Conservation (phyloP, 371 early-diverging fungal species). For the Circinella umbellata region DNA sequence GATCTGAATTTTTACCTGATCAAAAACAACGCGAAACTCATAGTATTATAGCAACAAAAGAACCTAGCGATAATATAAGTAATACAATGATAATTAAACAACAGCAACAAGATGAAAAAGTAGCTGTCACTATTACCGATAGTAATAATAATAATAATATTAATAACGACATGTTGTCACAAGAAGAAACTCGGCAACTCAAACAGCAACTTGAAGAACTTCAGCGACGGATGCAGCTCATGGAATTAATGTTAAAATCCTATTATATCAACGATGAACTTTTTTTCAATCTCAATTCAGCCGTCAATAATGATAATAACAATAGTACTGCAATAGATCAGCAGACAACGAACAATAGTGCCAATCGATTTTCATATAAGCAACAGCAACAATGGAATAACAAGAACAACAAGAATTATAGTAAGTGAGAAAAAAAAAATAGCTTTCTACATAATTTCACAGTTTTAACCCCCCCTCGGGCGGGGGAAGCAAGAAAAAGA, state of each 20-base stretch:
- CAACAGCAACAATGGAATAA: background rate
- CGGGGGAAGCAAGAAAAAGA: no score
- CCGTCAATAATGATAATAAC: background rate
- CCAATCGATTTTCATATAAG: background rate
- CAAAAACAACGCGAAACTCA: background rate
- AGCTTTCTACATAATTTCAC: no score
- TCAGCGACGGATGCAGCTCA: constrained; percentile 20
- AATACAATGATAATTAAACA: background rate
- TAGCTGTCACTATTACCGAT: no score
- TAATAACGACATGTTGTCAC: background rate
- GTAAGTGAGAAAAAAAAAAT: background rate
- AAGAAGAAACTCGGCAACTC: background rate
- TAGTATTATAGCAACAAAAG: background rate
- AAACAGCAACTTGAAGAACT: background rate
- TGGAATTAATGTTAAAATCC: constrained; percentile 14
- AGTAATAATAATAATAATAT: background rate
- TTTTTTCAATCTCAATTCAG: constrained; percentile 6
- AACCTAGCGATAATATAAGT: background rate
- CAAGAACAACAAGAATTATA: background rate
- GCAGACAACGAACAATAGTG: background rate
- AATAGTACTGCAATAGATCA: background rate
- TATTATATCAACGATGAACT: constrained; percentile 18
- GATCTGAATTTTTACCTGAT: constrained; percentile 14
- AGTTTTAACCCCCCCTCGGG: no score
- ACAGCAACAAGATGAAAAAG: background rate